Conservation (phyloP, 2,329 filamentous ascomycete species). For the Venturia asperata region DNA sequence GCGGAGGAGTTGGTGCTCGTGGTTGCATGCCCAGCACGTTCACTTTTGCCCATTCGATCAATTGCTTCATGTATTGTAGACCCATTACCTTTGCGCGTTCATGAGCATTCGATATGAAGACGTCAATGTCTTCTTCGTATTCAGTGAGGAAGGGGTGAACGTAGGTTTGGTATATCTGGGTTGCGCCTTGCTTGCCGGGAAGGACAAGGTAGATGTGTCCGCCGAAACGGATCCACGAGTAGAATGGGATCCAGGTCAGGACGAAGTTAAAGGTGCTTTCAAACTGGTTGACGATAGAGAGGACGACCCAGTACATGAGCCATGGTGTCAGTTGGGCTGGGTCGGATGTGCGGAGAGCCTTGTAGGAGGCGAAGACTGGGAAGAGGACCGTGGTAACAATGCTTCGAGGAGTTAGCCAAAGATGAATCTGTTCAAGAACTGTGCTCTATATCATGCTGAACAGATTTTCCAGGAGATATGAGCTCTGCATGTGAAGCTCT, state of each 20-base stretch:
- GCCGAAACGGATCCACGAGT: constrained; percentile 79
- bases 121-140: constrained; percentile 84
- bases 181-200: constrained; percentile 93
- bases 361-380: constrained; percentile 94
- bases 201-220: constrained; percentile 91
- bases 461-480: constrained; percentile 22
- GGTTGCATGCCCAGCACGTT: constrained; percentile 73
- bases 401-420: constrained; percentile 41
- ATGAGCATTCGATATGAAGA: constrained; percentile 76
- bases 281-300: constrained; percentile 70
- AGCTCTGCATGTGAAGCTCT: constrained; percentile 8
- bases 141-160: constrained; percentile 81
- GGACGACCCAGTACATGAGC: constrained; percentile 98
- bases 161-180: constrained; percentile 74
- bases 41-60: constrained; percentile 55
- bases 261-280: constrained; percentile 88
- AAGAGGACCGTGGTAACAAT: constrained; percentile 85
- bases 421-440: constrained; percentile 17
- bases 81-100: constrained; percentile 71
- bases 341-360: constrained; percentile 88
- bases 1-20: constrained; percentile 42
- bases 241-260: constrained; percentile 87
- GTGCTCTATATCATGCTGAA: constrained; percentile 25
- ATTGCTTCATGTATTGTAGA: constrained; percentile 48
- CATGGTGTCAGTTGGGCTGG: constrained; percentile 88